A percentile compares a stretch with the other conserved stretches of the same genome.
These are phyloP conservation scores for Fusarium cicatricum DNA, from an alignment of 2,329 filamentous ascomycete genomes.

Conservation along the genomic window DNA sequence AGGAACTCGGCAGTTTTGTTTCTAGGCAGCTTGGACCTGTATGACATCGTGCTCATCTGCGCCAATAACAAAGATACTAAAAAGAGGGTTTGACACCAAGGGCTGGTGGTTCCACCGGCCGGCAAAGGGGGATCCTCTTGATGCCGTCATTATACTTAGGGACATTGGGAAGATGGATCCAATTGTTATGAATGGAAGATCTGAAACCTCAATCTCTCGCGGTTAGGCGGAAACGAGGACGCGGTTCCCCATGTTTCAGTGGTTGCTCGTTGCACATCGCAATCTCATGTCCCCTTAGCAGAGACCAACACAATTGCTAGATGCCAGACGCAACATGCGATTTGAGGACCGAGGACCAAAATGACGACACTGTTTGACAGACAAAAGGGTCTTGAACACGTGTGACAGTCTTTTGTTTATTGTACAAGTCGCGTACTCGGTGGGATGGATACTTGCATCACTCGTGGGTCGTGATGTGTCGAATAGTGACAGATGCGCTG, in stretches of 20 bases:
- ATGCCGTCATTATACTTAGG: constrained; percentile 32
- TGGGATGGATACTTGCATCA: neutral
- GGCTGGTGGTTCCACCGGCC: constrained; percentile 23
- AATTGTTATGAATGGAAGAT: constrained; percentile 19
- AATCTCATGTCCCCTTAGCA: constrained; percentile 8
- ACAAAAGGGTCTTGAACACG: constrained; percentile 6
- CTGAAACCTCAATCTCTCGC: constrained; percentile 30
- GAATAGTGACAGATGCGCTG: neutral
- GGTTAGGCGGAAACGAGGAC: constrained; percentile 20
- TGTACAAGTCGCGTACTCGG: constrained; percentile 11
- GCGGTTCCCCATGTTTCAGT: constrained; percentile 21
- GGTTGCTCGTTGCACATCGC: constrained; percentile 21
- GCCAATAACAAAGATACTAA: constrained; percentile 4
- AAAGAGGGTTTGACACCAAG: constrained; percentile 5
- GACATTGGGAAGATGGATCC: constrained; percentile 1
- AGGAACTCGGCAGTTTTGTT: neutral
- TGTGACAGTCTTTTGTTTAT: neutral
- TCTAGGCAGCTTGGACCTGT: neutral
- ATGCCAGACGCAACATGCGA: neutral
- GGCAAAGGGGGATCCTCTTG: constrained; percentile 29
- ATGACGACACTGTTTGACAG: constrained; percentile 8
- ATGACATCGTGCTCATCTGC: constrained; percentile 1
- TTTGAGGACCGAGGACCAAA: neutral
- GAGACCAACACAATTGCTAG: neutral
- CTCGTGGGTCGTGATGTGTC: constrained; percentile 10